phyloP scores from a whole-genome alignment of 495 filamentous ascomycete genomes.

The Lasiosphaeriaceae sp. region DNA sequence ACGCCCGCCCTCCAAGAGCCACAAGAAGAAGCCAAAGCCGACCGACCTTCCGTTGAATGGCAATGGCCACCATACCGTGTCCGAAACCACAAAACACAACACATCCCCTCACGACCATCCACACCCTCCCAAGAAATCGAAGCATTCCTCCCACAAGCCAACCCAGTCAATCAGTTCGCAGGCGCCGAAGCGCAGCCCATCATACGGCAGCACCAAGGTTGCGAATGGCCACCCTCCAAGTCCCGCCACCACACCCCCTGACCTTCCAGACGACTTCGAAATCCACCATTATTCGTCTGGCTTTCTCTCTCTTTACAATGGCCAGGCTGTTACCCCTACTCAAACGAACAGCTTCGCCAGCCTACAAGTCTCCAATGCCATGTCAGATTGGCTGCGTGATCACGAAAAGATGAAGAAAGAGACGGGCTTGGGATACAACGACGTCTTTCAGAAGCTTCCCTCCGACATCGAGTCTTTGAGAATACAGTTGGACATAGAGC shows the following conservation, averaged over 20 bases:
- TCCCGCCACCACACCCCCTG: constrained; percentile 53
- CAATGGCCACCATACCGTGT: constrained; percentile 41
- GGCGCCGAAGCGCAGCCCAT: constrained; percentile 52
- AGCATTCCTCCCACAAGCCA: constrained; percentile 66
- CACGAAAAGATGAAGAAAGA: constrained; percentile 46
- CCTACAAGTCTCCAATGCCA: constrained; percentile 60
- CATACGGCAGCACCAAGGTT: constrained; percentile 37
- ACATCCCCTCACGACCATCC: constrained; percentile 30
- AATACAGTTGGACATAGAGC: constrained; percentile 33
- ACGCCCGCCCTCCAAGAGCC: constrained; percentile 63
- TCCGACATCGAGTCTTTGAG: constrained; percentile 34
- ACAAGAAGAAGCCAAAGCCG: constrained; percentile 67
- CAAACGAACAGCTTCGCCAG: constrained; percentile 64
- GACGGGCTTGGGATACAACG: constrained; percentile 36
- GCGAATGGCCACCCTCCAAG: constrained; percentile 48
- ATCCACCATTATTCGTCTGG: constrained; percentile 65
- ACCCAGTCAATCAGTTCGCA: constrained; percentile 66
- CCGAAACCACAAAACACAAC: constrained; percentile 30
- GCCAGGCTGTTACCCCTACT: constrained; percentile 54
- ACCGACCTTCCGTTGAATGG: constrained; percentile 51
- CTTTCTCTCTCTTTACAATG: constrained; percentile 68
- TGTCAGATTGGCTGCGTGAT: constrained; percentile 71
- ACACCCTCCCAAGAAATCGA: constrained; percentile 62
- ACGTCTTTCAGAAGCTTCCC: constrained; percentile 49
- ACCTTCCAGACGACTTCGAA: constrained; percentile 50